These are phyloP conservation scores for Petrea volubilis DNA, from an alignment of 257 asterid genomes.

Conservation along the genomic window DNA sequence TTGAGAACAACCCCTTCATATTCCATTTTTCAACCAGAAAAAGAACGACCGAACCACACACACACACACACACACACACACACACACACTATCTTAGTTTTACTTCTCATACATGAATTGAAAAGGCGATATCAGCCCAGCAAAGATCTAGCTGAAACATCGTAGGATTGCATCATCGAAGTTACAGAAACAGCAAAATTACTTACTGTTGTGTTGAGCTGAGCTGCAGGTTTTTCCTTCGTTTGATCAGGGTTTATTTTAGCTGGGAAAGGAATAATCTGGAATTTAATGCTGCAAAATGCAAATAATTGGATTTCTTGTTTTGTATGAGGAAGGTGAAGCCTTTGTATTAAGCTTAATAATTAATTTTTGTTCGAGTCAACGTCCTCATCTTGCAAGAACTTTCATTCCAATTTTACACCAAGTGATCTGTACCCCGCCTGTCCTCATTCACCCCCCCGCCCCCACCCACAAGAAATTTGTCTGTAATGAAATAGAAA, in stretches of 20 bases:
- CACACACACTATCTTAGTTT: background rate
- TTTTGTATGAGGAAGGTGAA: background rate
- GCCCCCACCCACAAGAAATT: no score
- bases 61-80: background rate
- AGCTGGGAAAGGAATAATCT: background rate
- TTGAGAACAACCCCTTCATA: background rate
- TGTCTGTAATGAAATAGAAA: no score
- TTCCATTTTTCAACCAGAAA: background rate
- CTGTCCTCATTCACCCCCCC: no score
- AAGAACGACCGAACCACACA: background rate
- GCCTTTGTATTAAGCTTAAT: background rate
- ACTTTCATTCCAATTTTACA: background rate
- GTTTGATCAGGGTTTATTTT: background rate
- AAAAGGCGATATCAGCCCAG: background rate
- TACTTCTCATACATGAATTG: background rate
- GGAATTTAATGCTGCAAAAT: background rate
- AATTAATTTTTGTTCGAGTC: background rate
- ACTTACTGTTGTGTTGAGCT: slow-evolving; percentile 13
- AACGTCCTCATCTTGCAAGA: background rate
- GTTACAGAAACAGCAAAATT: background rate
- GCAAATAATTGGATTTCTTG: background rate
- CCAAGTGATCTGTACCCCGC: background rate
- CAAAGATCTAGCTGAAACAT: background rate
- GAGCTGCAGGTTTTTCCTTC: background rate
- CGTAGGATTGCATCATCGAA: background rate